phyloP scores from a whole-genome alignment of 495 filamentous ascomycete genomes.

The Hypoxylon crocopeplum region DNA sequence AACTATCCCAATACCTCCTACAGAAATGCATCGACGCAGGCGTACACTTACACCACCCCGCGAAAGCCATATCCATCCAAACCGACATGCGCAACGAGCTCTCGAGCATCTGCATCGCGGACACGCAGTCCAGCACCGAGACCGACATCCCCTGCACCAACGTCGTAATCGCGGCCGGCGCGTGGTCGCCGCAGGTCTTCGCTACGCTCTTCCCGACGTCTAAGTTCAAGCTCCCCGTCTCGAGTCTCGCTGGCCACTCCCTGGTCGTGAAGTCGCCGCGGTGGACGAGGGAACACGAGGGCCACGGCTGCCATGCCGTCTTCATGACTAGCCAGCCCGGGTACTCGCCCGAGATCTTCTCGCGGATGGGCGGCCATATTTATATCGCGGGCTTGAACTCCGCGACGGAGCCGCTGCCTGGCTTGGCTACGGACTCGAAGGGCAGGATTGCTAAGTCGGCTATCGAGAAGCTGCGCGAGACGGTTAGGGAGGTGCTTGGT shows the following conservation, averaged over 20 bases:
- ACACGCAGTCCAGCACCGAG: constrained; percentile 54
- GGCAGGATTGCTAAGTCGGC: constrained; percentile 46
- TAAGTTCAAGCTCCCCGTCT: constrained; percentile 57
- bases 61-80: constrained; percentile 58
- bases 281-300: constrained; percentile 50
- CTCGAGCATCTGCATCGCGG: constrained; percentile 53
- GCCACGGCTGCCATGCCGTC: constrained; percentile 66
- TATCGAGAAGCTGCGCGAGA: constrained; percentile 59
- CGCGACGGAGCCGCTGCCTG: constrained; percentile 62
- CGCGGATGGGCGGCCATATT: constrained; percentile 67
- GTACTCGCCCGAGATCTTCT: constrained; percentile 78
- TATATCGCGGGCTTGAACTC: constrained; percentile 79
- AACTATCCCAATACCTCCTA: constrained; percentile 70
- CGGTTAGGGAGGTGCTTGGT: constrained; percentile 64
- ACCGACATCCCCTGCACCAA: constrained; percentile 62
- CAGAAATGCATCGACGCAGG: constrained; percentile 62
- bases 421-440: constrained; percentile 54
- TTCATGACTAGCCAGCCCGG: constrained; percentile 65
- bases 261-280: constrained; percentile 69
- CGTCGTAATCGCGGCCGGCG: constrained; percentile 70
- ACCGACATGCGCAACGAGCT: constrained; percentile 55
- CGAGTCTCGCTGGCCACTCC: constrained; percentile 73
- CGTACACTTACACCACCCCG: constrained; percentile 71
- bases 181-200: constrained; percentile 73
- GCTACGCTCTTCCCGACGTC: constrained; percentile 66